A percentile compares a stretch with the other conserved stretches of the same genome.
These are phyloP conservation scores for Verticillium nonalfalfae DNA, from an alignment of 2,329 filamentous ascomycete species.

Conservation along the genomic window DNA sequence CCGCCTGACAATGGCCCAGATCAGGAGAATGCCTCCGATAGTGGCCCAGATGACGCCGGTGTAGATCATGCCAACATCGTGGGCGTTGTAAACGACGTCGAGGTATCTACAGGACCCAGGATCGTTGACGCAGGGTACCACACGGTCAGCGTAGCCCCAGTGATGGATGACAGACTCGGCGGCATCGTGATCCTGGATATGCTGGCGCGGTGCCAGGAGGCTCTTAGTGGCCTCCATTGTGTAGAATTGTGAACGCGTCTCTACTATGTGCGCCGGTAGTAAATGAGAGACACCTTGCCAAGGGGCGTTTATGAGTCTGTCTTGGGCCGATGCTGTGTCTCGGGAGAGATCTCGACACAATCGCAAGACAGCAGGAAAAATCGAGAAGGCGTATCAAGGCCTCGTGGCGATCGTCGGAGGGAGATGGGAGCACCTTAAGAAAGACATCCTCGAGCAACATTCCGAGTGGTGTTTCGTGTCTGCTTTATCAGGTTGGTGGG, in stretches of 20 bases:
- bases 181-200: conserved; percentile 35
- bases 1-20: conserved; percentile 31
- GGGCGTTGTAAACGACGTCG: conserved; percentile 41
- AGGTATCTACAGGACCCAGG: conserved; percentile 42
- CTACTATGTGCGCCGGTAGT: neutral
- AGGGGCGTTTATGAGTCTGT: neutral
- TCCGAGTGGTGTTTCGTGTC: neutral
- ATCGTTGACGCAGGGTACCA: conserved; percentile 38
- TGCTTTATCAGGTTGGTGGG: neutral
- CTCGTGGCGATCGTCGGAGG: neutral
- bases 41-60: conserved; percentile 43
- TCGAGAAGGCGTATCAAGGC: neutral
- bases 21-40: conserved; percentile 33
- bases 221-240: conserved; percentile 6
- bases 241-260: neutral
- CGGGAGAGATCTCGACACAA: neutral
- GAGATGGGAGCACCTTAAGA: neutral
- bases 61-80: conserved; percentile 45
- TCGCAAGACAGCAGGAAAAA: neutral
- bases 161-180: conserved; percentile 29
- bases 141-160: conserved; percentile 41
- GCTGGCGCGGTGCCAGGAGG: conserved; percentile 15
- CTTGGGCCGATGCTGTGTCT: neutral
- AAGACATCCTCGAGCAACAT: neutral
- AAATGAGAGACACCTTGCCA: neutral